A percentile compares a stretch with the other conserved stretches of the same genome.
These are phyloP conservation scores for Chalciporus pseudorubinellus DNA, from an alignment of 768 basidiomycete genomes.

Conservation along the genomic window DNA sequence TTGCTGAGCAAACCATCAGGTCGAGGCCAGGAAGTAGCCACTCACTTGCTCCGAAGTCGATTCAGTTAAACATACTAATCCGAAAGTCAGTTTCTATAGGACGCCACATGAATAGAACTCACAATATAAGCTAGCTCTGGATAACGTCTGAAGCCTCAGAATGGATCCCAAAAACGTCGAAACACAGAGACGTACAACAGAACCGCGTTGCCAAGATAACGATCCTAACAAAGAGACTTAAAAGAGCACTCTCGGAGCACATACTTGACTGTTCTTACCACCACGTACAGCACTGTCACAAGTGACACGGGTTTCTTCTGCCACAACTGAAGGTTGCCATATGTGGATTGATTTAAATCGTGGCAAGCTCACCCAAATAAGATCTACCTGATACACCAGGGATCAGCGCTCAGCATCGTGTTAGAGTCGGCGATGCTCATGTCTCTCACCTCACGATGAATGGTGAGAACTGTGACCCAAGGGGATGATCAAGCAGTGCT, in stretches of 20 bases:
- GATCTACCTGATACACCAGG: slow-evolving; percentile 21
- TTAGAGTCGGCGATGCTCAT: neutral
- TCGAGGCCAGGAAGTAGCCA: neutral
- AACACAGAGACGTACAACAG: slow-evolving; percentile 21
- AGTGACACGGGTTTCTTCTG: slow-evolving; percentile 28
- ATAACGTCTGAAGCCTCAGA: slow-evolving; percentile 4
- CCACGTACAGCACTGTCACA: slow-evolving; percentile 24
- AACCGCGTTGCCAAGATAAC: slow-evolving; percentile 31
- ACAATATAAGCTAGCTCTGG: slow-evolving; percentile 22
- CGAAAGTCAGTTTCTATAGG: neutral
- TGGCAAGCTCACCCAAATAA: slow-evolving; percentile 27
- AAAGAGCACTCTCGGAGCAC: neutral
- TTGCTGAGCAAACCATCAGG: slow-evolving; percentile 1
- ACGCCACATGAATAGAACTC: neutral
- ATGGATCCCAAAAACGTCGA: neutral
- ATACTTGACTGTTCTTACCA: slow-evolving; percentile 20
- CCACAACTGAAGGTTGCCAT: neutral
- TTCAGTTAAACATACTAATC: slow-evolving; percentile 21
- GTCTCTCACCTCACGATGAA: slow-evolving; percentile 28
- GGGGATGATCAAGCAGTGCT: neutral
- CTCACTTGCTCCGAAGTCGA: slow-evolving; percentile 20
- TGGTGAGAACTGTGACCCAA: slow-evolving; percentile 17
- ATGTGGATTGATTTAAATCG: neutral
- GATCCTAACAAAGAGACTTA: slow-evolving; percentile 22
- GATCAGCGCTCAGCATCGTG: slow-evolving; percentile 1